Conservation (phyloP, 371 early-diverging fungal species). For the Ordospora pajunii region DNA sequence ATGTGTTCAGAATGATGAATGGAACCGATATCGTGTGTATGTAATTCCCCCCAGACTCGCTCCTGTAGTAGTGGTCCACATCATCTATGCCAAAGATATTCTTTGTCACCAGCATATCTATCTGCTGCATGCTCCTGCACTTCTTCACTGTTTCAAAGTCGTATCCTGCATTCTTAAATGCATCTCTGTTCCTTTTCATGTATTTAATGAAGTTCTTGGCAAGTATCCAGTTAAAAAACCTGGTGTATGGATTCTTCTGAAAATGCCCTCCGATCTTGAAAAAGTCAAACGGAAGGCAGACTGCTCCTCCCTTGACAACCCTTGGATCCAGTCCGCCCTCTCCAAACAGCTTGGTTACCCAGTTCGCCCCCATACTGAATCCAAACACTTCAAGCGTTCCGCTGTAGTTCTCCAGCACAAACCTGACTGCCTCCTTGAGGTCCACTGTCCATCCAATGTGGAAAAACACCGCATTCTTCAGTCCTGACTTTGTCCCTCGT, state of each 20-base stretch:
- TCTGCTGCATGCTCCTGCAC: slow-evolving; percentile 7
- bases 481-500: slow-evolving; percentile 40
- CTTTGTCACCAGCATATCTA: slow-evolving; percentile 13
- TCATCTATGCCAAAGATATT: slow-evolving; percentile 8
- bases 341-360: slow-evolving; percentile 56
- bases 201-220: slow-evolving; percentile 51
- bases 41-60: slow-evolving; percentile 36
- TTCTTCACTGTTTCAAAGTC: background rate
- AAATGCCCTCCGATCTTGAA: slow-evolving; percentile 36
- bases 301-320: slow-evolving; percentile 48
- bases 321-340: slow-evolving; percentile 30
- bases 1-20: slow-evolving; percentile 69
- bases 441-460: slow-evolving; percentile 60
- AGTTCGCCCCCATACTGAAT: slow-evolving; percentile 57
- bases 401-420: slow-evolving; percentile 49
- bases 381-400: slow-evolving; percentile 55
- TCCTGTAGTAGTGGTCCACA: slow-evolving; percentile 48
- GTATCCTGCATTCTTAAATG: slow-evolving; percentile 31
- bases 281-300: slow-evolving; percentile 60
- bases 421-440: slow-evolving; percentile 38
- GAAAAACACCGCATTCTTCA: slow-evolving; percentile 46
- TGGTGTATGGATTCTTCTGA: slow-evolving; percentile 32
- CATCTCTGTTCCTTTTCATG: slow-evolving; percentile 33
- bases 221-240: slow-evolving; percentile 42
- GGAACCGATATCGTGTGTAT: slow-evolving; percentile 63